Evolutionary conservation across 176 grass and related monocot genomes (phyloP).

Genomic region (Pontederia crassipes): DNA sequence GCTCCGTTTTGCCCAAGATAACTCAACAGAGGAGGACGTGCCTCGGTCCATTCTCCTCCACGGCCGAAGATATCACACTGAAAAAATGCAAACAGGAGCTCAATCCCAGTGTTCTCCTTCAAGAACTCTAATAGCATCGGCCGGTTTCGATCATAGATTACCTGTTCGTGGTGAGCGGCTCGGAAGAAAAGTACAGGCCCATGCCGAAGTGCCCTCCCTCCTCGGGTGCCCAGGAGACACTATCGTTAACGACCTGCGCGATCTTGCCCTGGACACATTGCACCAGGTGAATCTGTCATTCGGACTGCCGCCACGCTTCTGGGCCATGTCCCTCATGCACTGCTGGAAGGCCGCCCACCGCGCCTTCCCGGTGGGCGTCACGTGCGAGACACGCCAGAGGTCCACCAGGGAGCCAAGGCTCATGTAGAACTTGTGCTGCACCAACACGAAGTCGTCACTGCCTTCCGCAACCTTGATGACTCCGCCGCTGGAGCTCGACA

Average conservation of each 20-base stretch:
- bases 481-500: not conserved
- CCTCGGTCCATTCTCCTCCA: constrained; percentile 1
- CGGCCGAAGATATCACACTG: constrained; percentile 14
- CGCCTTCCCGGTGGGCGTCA: not conserved
- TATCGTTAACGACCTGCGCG: not conserved
- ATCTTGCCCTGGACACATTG: not conserved
- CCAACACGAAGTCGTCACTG: constrained; percentile 5
- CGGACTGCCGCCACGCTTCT: not conserved
- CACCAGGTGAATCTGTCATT: not conserved
- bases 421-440: constrained; percentile 2
- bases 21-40: constrained; percentile 2
- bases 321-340: not conserved
- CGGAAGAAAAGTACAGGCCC: constrained; percentile 6
- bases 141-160: not conserved
- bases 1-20: constrained; percentile 5
- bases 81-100: not conserved
- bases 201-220: constrained; percentile 9
- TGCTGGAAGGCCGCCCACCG: not conserved
- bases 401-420: constrained; percentile 7
- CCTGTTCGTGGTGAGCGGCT: constrained; percentile 6
- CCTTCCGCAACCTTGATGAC: not conserved
- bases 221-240: not conserved
- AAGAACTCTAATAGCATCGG: not conserved
- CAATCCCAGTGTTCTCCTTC: not conserved
- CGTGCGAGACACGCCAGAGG: not conserved